These are phyloP conservation scores for Xylaria scruposa DNA, from an alignment of 495 filamentous ascomycete genomes.

Conservation along the genomic window DNA sequence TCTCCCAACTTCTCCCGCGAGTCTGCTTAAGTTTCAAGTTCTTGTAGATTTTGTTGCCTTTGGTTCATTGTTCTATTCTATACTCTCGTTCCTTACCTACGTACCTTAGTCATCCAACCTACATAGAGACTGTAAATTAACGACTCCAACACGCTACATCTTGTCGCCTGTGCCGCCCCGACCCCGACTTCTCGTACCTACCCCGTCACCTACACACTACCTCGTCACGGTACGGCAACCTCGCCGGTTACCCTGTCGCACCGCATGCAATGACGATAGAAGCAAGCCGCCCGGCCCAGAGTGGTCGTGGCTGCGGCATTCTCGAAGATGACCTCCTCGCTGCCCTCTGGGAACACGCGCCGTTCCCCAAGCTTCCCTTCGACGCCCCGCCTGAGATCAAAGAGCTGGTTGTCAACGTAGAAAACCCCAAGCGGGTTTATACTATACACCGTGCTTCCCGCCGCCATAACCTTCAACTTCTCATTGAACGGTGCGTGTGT, in stretches of 20 bases:
- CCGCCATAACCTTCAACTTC: slow-evolving; percentile 58
- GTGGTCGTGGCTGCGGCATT: slow-evolving; percentile 35
- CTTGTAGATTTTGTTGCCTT: slow-evolving; percentile 13
- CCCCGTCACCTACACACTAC: background rate
- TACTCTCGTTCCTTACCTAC: background rate
- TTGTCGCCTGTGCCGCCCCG: background rate
- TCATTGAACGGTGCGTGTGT: slow-evolving; percentile 60
- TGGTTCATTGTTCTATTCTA: background rate
- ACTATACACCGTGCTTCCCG: slow-evolving; percentile 58
- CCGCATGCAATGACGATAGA: slow-evolving; percentile 63
- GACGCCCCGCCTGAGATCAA: slow-evolving; percentile 60
- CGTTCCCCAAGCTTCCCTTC: slow-evolving; percentile 56
- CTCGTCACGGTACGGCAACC: slow-evolving; percentile 22
- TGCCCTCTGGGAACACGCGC: slow-evolving; percentile 59
- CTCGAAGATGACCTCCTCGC: slow-evolving; percentile 45
- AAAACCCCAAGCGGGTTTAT: slow-evolving; percentile 60
- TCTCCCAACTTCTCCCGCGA: background rate
- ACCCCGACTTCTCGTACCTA: background rate
- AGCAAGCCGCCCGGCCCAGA: slow-evolving; percentile 48
- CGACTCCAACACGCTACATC: background rate
- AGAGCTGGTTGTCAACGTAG: slow-evolving; percentile 55
- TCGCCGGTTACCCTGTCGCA: slow-evolving; percentile 18
- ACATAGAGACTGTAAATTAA: background rate
- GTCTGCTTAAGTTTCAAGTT: background rate
- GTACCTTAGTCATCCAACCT: background rate